Evolutionary conservation across 2,329 filamentous ascomycete species (phyloP).

Genomic region (Cytospora schulzeri): DNA sequence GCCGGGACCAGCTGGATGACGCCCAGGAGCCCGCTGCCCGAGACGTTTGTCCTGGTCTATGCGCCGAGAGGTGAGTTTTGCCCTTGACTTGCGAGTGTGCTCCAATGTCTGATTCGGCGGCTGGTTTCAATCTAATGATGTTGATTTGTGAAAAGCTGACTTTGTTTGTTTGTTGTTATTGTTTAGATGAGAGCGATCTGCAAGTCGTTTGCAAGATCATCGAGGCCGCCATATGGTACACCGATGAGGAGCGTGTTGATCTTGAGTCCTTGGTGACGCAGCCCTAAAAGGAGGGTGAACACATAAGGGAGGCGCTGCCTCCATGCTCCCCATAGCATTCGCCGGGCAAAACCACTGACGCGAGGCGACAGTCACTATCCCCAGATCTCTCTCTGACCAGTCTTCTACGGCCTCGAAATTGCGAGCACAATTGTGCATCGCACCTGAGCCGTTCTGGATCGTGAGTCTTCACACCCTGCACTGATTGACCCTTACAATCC

Average conservation of each 20-base stretch:
- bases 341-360: conserved; percentile 22
- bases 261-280: conserved; percentile 23
- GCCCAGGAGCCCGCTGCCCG: conserved; percentile 65
- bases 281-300: neutral
- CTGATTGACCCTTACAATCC: conserved; percentile 21
- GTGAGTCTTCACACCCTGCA: conserved; percentile 27
- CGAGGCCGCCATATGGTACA: conserved; percentile 73
- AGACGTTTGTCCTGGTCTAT: conserved; percentile 80
- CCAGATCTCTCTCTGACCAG: neutral
- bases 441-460: conserved; percentile 13
- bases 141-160: too few species aligned
- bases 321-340: conserved; percentile 5
- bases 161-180: neutral
- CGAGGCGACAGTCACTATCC: conserved; percentile 17
- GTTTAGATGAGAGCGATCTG: conserved; percentile 63
- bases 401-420: conserved; percentile 7
- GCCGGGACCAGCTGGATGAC: conserved; percentile 10
- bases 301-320: neutral
- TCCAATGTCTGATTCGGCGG: too few species aligned
- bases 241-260: conserved; percentile 35
- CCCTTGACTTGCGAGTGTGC: too few species aligned
- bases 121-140: too few species aligned
- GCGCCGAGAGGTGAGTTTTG: conserved; percentile 62
- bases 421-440: neutral
- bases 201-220: conserved; percentile 69